Evolutionary conservation across 331 rosid genomes (phyloP), one percentile per base, ranked within the genome.

Genomic region (Malus hybrid): DNA sequence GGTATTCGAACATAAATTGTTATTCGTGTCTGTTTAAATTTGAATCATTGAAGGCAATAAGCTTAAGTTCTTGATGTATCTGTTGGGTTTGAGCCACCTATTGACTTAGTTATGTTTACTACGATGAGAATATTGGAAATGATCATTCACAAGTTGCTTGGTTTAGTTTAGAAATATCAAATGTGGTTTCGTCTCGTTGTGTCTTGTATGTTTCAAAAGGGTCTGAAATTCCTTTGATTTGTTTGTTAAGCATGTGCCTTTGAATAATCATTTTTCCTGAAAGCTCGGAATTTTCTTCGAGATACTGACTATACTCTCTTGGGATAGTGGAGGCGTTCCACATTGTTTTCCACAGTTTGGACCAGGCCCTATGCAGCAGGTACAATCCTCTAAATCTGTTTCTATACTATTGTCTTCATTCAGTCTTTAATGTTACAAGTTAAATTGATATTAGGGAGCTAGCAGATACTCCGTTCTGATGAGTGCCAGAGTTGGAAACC

Each of bases 301-400:
- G 68, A 78, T 76, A 76, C 84, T 89, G 85, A 89, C 71, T 83
- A 3, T 18, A 75, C 42, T 77, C 75, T 81, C 34, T 85, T 85
- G 64, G 79, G 78, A 60, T 77, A 92, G 97, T 86, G 99, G 99
- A 69, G 99, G 99, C 12, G 24, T 92, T 73, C 99, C 99, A 28
- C 99, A 94, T 85, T 94, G 99, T 82, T 92, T 94, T 83, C 99
- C 97, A n/a, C 99, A 94, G 90, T 94, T 94, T 86, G 99, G 99
- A 81, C 97, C 99, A 4, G 99, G 99, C 70, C 73, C 76, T 13
- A 87, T 94, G 22, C 99, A 94, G 86, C 99, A 92, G 96, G 99
- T 92, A 80, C 74, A 27, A 4, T 18, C 78, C 39, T 82, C 54
- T 57, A 54, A 67, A 22, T 63, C 11, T 56, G 13, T 73, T 74